Conservation (phyloP, 768 basidiomycete genomes). For the Psilocybe cyanescens region DNA sequence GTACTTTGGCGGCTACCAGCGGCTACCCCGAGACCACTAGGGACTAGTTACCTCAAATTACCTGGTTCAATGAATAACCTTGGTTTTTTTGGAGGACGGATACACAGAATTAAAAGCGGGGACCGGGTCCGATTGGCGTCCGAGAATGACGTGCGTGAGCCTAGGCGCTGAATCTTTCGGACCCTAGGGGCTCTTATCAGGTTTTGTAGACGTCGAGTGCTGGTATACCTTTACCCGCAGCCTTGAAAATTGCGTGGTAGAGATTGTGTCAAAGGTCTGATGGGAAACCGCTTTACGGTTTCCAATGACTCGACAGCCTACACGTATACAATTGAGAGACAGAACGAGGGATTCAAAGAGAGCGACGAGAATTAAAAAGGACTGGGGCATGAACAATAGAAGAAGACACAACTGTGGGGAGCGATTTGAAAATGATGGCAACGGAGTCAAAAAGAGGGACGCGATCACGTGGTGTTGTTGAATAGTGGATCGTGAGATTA, state of each 20-base stretch:
- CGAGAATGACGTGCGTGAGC: not conserved
- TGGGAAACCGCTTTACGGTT: not conserved
- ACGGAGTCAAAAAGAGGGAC: conserved; percentile 22
- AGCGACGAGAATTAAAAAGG: not conserved
- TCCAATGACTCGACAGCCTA: not conserved
- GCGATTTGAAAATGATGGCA: not conserved
- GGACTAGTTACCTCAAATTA: not conserved
- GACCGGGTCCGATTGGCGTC: too few relatives aligned
- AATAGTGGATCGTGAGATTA: conserved; percentile 39
- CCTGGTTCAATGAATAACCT: not conserved
- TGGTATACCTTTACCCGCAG: not conserved
- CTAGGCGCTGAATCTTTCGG: not conserved
- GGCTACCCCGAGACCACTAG: not conserved
- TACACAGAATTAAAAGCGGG: too few relatives aligned
- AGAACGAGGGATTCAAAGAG: not conserved
- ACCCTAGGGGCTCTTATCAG: not conserved
- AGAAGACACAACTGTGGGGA: not conserved
- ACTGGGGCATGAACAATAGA: not conserved
- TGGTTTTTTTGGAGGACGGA: not conserved
- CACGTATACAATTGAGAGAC: not conserved
- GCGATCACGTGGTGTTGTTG: conserved; percentile 53
- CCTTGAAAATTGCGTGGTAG: not conserved
- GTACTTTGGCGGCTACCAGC: not conserved
- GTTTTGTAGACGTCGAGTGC: not conserved
- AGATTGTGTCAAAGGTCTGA: not conserved